Evolutionary conservation across 345 rosid genomes (phyloP).

Genomic region (Pistacia vera): DNA sequence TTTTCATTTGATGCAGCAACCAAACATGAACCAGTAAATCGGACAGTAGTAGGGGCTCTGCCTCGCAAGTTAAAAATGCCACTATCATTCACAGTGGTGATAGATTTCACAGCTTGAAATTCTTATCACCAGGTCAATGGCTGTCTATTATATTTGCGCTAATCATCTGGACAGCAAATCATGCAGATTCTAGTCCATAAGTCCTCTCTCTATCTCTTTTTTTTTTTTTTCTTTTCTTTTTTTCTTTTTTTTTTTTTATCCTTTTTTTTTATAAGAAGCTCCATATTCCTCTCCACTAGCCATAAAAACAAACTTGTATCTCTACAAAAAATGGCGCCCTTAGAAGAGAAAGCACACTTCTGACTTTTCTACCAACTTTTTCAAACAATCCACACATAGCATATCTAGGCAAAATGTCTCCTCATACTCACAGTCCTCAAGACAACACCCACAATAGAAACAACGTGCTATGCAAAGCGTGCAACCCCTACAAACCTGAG

Average conservation of each 20-base stretch:
- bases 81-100: neutral
- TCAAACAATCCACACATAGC: slow-evolving; percentile 69
- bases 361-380: slow-evolving; percentile 32
- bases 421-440: slow-evolving; percentile 74
- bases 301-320: slow-evolving; percentile 26
- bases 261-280: no score
- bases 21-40: slow-evolving; percentile 5
- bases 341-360: slow-evolving; percentile 27
- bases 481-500: slow-evolving; percentile 79
- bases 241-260: no score
- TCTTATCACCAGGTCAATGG: neutral
- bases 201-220: neutral
- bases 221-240: no score
- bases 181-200: neutral
- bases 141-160: neutral
- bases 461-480: slow-evolving; percentile 79
- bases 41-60: neutral
- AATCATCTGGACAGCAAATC: neutral
- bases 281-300: slow-evolving; percentile 19
- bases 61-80: neutral
- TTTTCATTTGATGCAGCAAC: slow-evolving; percentile 4
- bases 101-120: neutral
- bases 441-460: slow-evolving; percentile 80
- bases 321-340: slow-evolving; percentile 12
- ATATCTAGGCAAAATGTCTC: slow-evolving; percentile 84